Percentiles rank a stretch among this genome's conserved stretches.
phyloP scores from a whole-genome alignment of 75 land plant genomes.

The Pinus albicaulis region DNA sequence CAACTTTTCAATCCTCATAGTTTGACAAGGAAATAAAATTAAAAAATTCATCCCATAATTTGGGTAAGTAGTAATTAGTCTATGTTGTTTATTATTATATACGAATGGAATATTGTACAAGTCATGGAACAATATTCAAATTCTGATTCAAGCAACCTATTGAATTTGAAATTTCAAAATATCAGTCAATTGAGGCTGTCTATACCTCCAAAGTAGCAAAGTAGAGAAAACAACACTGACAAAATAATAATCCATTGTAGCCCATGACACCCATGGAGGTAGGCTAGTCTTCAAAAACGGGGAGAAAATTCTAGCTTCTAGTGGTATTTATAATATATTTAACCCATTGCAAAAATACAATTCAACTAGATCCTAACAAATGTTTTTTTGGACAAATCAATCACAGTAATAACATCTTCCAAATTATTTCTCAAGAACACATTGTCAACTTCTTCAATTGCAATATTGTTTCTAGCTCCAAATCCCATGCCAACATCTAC shows the following conservation, averaged over 20 bases:
- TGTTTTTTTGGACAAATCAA: conserved; percentile 94
- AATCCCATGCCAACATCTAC: conserved; percentile 88
- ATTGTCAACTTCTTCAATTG: conserved; percentile 97
- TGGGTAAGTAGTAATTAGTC: not conserved
- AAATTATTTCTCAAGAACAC: conserved; percentile 88
- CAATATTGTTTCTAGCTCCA: conserved; percentile 98
- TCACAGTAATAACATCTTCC: conserved; percentile 97
- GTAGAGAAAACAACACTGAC: conserved; percentile 74
- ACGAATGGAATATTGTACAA: conserved; percentile 3
- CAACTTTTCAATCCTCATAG: too few species aligned
- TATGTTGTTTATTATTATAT: not conserved
- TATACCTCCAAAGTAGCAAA: too few species aligned
- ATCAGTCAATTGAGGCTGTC: too few species aligned
- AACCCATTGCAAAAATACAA: conserved; percentile 97
- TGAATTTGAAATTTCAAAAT: too few species aligned
- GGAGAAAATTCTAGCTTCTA: conserved; percentile 87
- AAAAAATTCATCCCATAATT: too few species aligned
- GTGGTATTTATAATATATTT: conserved; percentile 87
- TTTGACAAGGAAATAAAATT: too few species aligned
- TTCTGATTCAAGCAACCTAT: too few species aligned
- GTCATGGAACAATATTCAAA: not conserved
- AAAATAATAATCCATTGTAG: conserved; percentile 94
- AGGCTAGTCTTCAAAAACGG: conserved; percentile 55
- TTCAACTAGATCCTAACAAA: conserved; percentile 76
- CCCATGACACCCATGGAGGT: conserved; percentile 98